phyloP scores from a whole-genome alignment of 768 basidiomycete species.

The Suillus spraguei region DNA sequence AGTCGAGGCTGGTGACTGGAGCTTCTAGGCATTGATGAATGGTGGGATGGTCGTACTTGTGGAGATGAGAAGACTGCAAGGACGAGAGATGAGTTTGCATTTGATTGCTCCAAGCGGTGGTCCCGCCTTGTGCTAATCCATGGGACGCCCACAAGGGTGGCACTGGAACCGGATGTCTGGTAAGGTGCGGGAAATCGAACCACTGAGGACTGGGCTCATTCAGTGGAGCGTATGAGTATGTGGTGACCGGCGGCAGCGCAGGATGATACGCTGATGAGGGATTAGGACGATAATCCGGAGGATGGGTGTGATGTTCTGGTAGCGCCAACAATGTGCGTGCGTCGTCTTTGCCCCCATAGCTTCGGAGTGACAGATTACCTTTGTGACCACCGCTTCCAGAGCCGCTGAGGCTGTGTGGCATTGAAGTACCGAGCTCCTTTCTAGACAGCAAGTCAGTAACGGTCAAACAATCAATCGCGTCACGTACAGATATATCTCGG shows the following conservation, averaged over 20 bases:
- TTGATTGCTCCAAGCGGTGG: slow-evolving; percentile 12
- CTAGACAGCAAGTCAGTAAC: slow-evolving; percentile 36
- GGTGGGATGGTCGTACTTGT: slow-evolving; percentile 15
- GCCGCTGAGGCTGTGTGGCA: slow-evolving; percentile 29
- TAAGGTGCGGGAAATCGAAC: slow-evolving; percentile 30
- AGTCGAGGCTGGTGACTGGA: slow-evolving; percentile 15
- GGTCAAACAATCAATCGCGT: slow-evolving; percentile 10
- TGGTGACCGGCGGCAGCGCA: slow-evolving; percentile 13
- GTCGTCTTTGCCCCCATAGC: slow-evolving; percentile 8
- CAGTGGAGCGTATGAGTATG: slow-evolving; percentile 18
- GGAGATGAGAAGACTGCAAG: background rate
- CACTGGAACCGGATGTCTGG: slow-evolving; percentile 29
- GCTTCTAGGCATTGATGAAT: slow-evolving; percentile 13
- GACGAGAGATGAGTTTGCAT: background rate
- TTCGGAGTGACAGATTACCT: slow-evolving; percentile 10
- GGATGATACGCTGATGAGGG: slow-evolving; percentile 19
- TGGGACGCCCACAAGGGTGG: slow-evolving; percentile 16
- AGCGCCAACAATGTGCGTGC: slow-evolving; percentile 14
- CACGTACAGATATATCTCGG: slow-evolving; percentile 41
- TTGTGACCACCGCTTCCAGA: slow-evolving; percentile 22
- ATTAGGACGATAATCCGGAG: slow-evolving; percentile 18
- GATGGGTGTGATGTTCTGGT: slow-evolving; percentile 17
- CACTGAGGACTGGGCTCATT: slow-evolving; percentile 25
- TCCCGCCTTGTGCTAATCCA: background rate
- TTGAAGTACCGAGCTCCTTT: slow-evolving; percentile 29